Evolutionary conservation across 495 filamentous ascomycete genomes (phyloP).

Genomic region (Annulohypoxylon nitens): DNA sequence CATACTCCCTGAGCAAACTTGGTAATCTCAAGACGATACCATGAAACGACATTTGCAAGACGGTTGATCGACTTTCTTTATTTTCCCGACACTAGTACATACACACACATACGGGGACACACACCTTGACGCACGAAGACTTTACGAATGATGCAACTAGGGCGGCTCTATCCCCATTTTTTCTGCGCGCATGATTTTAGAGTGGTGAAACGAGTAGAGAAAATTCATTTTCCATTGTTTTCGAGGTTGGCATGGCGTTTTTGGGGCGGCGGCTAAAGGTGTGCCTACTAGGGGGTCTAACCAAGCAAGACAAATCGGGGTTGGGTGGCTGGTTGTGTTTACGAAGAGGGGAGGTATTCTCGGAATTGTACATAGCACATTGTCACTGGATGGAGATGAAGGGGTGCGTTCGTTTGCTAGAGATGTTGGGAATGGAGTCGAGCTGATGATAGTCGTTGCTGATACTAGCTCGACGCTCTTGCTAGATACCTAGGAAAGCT

Average conservation of each 20-base stretch:
- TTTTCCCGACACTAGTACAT: conserved; percentile 14
- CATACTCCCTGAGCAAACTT: background rate
- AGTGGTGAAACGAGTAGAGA: conserved; percentile 32
- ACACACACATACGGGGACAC: conserved; percentile 21
- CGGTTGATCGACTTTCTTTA: background rate
- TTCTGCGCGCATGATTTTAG: conserved; percentile 4
- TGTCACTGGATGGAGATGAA: too few relatives aligned
- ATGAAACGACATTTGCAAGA: background rate
- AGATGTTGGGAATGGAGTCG: background rate
- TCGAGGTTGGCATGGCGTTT: conserved; percentile 28
- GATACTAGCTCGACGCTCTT: background rate
- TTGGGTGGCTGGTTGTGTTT: background rate
- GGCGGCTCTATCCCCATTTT: conserved; percentile 12
- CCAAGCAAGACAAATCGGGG: background rate
- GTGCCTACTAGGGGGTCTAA: background rate
- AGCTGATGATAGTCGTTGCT: background rate
- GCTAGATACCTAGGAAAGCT: background rate
- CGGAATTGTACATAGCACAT: too few relatives aligned
- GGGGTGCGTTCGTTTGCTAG: background rate
- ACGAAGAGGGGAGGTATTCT: too few relatives aligned
- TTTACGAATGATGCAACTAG: conserved; percentile 16
- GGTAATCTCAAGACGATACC: conserved; percentile 7
- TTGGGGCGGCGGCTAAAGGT: background rate
- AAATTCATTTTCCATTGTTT: conserved; percentile 11
- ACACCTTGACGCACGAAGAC: background rate